These are phyloP conservation scores for Dactylorhiza incarnata DNA, from an alignment of 106 monocot species.

Conservation along the genomic window DNA sequence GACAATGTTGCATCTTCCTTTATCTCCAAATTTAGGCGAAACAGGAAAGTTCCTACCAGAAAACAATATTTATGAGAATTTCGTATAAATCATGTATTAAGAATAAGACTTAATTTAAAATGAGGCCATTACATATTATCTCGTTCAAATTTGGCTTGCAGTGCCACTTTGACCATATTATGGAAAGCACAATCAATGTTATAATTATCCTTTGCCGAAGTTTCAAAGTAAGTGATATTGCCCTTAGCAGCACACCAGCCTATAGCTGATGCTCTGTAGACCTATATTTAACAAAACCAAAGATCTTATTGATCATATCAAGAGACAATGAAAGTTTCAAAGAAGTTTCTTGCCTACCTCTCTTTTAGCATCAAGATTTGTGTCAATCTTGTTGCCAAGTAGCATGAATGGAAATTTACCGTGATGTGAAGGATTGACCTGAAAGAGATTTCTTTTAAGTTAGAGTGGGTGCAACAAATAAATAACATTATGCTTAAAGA, in stretches of 20 bases:
- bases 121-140: conserved; percentile 11
- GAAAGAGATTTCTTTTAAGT: not conserved
- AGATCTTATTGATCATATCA: not conserved
- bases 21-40: too few species aligned
- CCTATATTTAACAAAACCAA: conserved; percentile 15
- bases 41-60: too few species aligned
- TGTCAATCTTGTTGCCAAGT: conserved; percentile 66
- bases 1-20: too few species aligned
- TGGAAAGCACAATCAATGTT: conserved; percentile 60
- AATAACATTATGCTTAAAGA: too few species aligned
- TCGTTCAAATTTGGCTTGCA: conserved; percentile 39
- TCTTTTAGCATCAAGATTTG: conserved; percentile 55
- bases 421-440: conserved; percentile 57
- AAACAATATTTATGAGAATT: too few species aligned
- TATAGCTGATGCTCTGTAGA: conserved; percentile 48
- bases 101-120: too few species aligned
- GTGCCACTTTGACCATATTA: conserved; percentile 42
- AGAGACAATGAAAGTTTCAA: not conserved
- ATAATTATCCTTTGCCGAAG: conserved; percentile 56
- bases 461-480: too few species aligned
- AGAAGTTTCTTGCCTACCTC: conserved; percentile 19
- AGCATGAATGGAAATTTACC: conserved; percentile 51
- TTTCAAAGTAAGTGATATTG: conserved; percentile 66
- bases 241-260: conserved; percentile 63
- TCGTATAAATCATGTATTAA: too few species aligned